These are phyloP conservation scores for Pilaira anomala DNA, from an alignment of 192 early-diverging fungal species.

Conservation along the genomic window DNA sequence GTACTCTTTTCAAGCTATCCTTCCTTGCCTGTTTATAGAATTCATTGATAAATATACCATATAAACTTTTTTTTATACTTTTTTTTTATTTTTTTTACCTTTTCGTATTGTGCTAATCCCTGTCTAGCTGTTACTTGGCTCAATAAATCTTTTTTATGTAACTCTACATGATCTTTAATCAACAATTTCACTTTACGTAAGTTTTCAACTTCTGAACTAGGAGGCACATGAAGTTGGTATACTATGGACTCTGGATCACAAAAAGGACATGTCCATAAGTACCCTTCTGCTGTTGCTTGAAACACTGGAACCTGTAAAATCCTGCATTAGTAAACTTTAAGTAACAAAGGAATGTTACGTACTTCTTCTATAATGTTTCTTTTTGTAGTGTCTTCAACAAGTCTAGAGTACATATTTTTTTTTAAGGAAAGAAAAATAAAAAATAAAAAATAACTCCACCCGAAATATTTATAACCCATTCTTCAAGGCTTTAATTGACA, in stretches of 20 bases:
- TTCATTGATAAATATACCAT: too few species aligned
- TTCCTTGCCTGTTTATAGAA: not conserved
- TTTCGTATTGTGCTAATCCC: not conserved
- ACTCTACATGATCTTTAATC: not conserved
- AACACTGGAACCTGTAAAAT: not conserved
- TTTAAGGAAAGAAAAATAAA: too few species aligned
- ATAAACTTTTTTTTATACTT: too few species aligned
- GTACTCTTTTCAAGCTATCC: not conserved
- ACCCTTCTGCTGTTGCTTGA: not conserved
- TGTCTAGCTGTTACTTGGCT: not conserved
- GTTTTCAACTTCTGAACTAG: not conserved
- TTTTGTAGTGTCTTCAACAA: not conserved
- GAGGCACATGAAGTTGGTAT: not conserved
- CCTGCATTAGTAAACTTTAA: not conserved
- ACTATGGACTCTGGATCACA: not conserved
- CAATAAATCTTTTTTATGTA: not conserved
- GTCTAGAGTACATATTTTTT: not conserved
- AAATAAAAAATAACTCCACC: too few species aligned
- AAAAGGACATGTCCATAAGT: not conserved
- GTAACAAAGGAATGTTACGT: not conserved
- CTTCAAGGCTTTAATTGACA: too few species aligned
- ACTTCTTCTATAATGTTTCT: not conserved
- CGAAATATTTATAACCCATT: too few species aligned
- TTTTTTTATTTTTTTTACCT: too few species aligned
- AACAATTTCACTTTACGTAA: not conserved